Evolutionary conservation across 2,329 filamentous ascomycete genomes (phyloP).

Genomic region (Reticulascus tulasneorum): DNA sequence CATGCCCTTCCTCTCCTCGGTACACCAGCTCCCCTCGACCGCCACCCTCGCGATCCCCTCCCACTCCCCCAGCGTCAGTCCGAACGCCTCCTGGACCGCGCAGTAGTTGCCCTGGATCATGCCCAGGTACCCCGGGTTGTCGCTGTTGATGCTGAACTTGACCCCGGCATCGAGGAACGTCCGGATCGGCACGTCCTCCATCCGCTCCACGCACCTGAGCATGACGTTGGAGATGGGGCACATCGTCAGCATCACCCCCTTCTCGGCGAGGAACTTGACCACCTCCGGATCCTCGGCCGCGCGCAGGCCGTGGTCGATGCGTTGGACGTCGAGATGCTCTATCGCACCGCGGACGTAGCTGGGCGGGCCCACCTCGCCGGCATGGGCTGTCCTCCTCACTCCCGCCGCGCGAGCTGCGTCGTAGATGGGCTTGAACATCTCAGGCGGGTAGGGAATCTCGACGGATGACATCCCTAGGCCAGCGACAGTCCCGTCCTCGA

Average conservation of each 20-base stretch:
- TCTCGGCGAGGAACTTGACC: constrained; percentile 51
- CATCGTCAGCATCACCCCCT: constrained; percentile 44
- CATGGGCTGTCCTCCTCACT: constrained; percentile 65
- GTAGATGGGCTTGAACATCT: constrained; percentile 61
- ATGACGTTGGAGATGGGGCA: constrained; percentile 28
- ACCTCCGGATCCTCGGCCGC: constrained; percentile 57
- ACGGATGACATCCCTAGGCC: constrained; percentile 68
- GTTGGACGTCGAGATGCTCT: constrained; percentile 55
- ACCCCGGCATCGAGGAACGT: constrained; percentile 61
- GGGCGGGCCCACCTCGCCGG: constrained; percentile 69
- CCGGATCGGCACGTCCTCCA: constrained; percentile 49
- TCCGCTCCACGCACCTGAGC: constrained; percentile 8
- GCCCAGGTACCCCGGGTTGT: constrained; percentile 72
- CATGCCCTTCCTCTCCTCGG: constrained; percentile 55
- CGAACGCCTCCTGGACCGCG: constrained; percentile 69
- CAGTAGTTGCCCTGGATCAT: constrained; percentile 75
- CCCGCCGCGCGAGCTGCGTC: constrained; percentile 39
- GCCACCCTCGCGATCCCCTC: constrained; percentile 55
- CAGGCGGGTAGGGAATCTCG: constrained; percentile 52
- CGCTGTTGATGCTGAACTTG: constrained; percentile 68
- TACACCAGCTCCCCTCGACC: constrained; percentile 64
- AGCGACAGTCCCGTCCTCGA: constrained; percentile 48
- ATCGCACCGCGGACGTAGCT: constrained; percentile 63
- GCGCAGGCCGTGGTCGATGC: constrained; percentile 73
- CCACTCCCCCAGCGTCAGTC: constrained; percentile 63